Percentiles rank a stretch among this genome's conserved stretches.
Evolutionary conservation across 176 grass and related monocot genomes (phyloP).

Genomic region (Musa acuminata): DNA sequence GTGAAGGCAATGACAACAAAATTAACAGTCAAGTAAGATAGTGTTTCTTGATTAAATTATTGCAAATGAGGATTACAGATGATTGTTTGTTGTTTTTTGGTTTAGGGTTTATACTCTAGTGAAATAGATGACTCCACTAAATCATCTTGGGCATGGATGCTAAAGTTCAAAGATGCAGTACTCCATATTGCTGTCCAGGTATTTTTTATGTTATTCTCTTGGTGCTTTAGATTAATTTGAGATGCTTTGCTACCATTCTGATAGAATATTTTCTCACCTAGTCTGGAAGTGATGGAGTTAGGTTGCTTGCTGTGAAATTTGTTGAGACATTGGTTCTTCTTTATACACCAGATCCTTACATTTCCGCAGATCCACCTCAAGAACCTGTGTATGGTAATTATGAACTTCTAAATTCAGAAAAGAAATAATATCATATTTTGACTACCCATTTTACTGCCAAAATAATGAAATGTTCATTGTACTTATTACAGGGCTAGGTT

Average conservation of each 20-base stretch:
- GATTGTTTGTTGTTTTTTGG: neutral
- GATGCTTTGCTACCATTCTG: conserved; percentile 11
- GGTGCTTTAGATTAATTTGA: conserved; percentile 3
- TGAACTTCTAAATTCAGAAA: neutral
- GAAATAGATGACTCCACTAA: conserved; percentile 65
- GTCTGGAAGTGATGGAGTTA: conserved; percentile 67
- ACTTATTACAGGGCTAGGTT: conserved; percentile 45
- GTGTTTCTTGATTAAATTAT: neutral
- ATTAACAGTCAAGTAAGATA: neutral
- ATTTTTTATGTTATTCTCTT: conserved; percentile 12
- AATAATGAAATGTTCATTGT: conserved; percentile 14
- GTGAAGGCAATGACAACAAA: too few relatives aligned
- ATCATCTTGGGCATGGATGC: conserved; percentile 67
- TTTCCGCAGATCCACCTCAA: conserved; percentile 62
- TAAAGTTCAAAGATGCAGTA: conserved; percentile 61
- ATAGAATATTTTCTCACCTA: conserved; percentile 27
- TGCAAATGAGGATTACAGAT: neutral
- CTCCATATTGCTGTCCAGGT: conserved; percentile 54
- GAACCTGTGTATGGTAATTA: conserved; percentile 45
- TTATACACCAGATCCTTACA: conserved; percentile 69
- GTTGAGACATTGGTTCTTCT: conserved; percentile 73
- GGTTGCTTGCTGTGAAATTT: conserved; percentile 72
- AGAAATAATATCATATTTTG: neutral
- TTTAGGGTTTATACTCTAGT: conserved; percentile 64
- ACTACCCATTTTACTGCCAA: neutral